Base-by-base conservation (phyloP, 192 early-diverging fungal genomes). In the Chytriomyces confervae region DNA sequence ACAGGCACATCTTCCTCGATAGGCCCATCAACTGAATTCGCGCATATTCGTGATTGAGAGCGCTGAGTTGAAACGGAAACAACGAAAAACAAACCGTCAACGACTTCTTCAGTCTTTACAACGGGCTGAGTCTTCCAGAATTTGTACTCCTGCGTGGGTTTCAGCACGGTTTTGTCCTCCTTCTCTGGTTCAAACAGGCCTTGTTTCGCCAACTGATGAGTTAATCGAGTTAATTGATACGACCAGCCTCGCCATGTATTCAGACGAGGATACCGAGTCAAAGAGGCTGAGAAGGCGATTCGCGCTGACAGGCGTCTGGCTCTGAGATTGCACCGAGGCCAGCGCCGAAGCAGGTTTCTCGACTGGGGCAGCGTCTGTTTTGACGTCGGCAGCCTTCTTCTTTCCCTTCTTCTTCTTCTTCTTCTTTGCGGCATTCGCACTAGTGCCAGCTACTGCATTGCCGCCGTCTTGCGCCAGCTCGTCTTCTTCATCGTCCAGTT, bases 111-210 rank as follows among this genome's bases (percentile, higher is more conserved):
- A 75, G 91, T 87, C 67, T 90, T 84, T 16, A 92, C 92, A 16
- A 99, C 97, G 9, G 97, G 97, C 81, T 99, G 97, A 11, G 97
- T 99, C 78, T 85, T 91, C 97, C 97, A 99, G 77, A 99, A 99
- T 86, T 96, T 91, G 86, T 97, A 93, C 36, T 89, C 85, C 20
- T 78, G 61, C 73, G 83, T 86, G 62, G 69, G 67, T 61, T 74
- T 76, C 27, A 76, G 80, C 10, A 80, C 83, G 50, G 69, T 72
- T 20, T 45, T 46, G 24, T 77, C 48, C 20, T 60, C 50, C 44
- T 73, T 71, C 43, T 73, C 44, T 11, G 69, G 46, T 44, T 81
- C 73, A 23, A 61, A 60, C 50, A 50, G 16, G 6, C 66, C 65
- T 45, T 60, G 66, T 53, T 60, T 48, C 29, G 48, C 76, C 16